A percentile compares a stretch with the other conserved stretches of the same genome.
Conservation (phyloP, 805 yeast genomes). For the Debaryomyces maramus region DNA sequence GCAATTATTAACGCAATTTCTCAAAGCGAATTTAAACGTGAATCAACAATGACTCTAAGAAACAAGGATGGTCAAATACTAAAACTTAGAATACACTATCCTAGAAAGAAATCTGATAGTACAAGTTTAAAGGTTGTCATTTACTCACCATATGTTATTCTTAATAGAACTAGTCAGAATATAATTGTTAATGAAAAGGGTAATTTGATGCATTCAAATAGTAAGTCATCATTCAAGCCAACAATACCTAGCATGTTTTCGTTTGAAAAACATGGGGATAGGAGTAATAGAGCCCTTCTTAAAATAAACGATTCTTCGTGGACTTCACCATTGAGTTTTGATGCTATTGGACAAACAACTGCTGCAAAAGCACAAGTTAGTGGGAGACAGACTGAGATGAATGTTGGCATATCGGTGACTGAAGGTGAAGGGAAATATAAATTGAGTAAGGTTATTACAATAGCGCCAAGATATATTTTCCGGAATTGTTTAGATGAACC, state of each 20-base stretch:
- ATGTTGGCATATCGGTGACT: constrained; percentile 68
- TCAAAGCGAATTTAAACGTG: constrained; percentile 56
- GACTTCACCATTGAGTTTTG: constrained; percentile 78
- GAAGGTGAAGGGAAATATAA: constrained; percentile 88
- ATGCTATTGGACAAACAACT: constrained; percentile 81
- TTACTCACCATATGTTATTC: constrained; percentile 81
- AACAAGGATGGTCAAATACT: constrained; percentile 68
- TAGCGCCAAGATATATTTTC: constrained; percentile 81
- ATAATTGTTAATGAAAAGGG: constrained; percentile 58
- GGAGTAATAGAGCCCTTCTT: constrained; percentile 64
- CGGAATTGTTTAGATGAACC: constrained; percentile 59
- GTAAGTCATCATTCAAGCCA: constrained; percentile 31
- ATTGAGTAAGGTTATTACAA: constrained; percentile 70
- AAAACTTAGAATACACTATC: constrained; percentile 64
- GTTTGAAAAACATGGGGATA: constrained; percentile 57
- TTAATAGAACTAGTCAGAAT: constrained; percentile 76
- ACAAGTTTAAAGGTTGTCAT: constrained; percentile 66
- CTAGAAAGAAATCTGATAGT: constrained; percentile 47
- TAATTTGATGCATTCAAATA: constrained; percentile 52
- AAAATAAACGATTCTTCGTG: constrained; percentile 67
- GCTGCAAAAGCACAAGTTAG: constrained; percentile 51
- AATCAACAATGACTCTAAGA: constrained; percentile 50
- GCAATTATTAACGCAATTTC: constrained; percentile 67
- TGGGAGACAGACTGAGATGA: constrained; percentile 58
- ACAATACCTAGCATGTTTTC: constrained; percentile 78